These are phyloP conservation scores for Diplodia mutila DNA, from an alignment of 2,329 filamentous ascomycete genomes.

Conservation along the genomic window DNA sequence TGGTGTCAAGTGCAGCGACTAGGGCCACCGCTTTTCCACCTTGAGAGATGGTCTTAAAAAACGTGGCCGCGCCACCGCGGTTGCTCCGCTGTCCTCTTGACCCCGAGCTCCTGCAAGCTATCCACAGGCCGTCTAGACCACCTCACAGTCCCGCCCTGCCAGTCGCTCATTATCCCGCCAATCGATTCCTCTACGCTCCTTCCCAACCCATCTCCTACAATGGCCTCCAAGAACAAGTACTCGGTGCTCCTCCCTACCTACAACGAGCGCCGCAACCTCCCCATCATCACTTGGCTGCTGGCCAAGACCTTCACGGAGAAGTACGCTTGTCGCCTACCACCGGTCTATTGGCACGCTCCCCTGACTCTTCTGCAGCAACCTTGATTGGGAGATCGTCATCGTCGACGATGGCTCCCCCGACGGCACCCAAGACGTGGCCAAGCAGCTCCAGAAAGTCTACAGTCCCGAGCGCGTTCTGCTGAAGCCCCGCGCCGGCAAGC, in stretches of 20 bases:
- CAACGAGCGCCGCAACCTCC: slow-evolving; percentile 96
- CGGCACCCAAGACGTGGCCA: slow-evolving; percentile 86
- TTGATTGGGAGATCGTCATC: slow-evolving; percentile 97
- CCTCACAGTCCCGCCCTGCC: neutral
- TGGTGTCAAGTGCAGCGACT: too few species aligned
- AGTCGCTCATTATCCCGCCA: slow-evolving; percentile 23
- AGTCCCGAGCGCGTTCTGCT: slow-evolving; percentile 74
- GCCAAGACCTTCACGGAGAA: slow-evolving; percentile 88
- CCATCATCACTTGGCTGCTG: slow-evolving; percentile 92
- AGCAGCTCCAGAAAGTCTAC: slow-evolving; percentile 89
- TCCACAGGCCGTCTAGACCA: neutral
- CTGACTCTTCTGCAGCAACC: slow-evolving; percentile 62
- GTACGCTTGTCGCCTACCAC: slow-evolving; percentile 55
- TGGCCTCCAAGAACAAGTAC: slow-evolving; percentile 64
- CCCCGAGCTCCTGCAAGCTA: slow-evolving; percentile 18
- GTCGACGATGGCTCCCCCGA: slow-evolving; percentile 98
- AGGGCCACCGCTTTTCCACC: too few species aligned
- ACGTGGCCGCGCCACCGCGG: too few species aligned
- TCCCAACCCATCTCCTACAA: neutral
- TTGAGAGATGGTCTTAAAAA: too few species aligned
- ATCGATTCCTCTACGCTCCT: slow-evolving; percentile 13
- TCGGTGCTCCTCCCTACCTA: slow-evolving; percentile 97
- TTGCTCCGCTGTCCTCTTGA: neutral
- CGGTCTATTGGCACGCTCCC: slow-evolving; percentile 60
- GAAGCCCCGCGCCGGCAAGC: slow-evolving; percentile 88